Evolutionary conservation across 805 yeast genomes (phyloP).

Genomic region (Trichomonascus vanleenenianus): DNA sequence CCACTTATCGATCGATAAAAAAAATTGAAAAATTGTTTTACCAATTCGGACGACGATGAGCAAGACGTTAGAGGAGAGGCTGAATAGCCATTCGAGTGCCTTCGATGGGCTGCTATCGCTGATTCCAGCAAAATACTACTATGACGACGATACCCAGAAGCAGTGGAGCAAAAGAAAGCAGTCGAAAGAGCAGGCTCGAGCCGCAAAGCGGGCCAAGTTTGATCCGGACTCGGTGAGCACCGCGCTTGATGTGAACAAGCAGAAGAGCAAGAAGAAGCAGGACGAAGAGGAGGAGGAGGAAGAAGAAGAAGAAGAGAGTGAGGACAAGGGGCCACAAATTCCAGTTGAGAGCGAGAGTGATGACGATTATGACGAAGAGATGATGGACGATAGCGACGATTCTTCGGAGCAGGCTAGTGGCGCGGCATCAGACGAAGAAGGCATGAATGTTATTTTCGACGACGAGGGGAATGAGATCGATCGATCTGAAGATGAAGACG

Average conservation of each 20-base stretch:
- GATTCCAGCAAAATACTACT: constrained; percentile 91
- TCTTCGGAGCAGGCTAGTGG: constrained; percentile 16
- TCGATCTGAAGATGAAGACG: constrained; percentile 18
- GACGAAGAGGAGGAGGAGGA: constrained; percentile 21
- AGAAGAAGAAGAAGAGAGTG: constrained; percentile 21
- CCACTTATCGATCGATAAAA: not conserved
- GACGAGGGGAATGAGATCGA: constrained; percentile 26
- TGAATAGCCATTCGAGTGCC: constrained; percentile 34
- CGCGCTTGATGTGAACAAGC: constrained; percentile 29
- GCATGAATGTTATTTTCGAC: constrained; percentile 19
- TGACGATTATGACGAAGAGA: not conserved
- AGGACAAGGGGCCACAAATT: constrained; percentile 9
- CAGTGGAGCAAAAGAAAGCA: constrained; percentile 88
- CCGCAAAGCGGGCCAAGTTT: constrained; percentile 60
- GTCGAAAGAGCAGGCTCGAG: constrained; percentile 51
- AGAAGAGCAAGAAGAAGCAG: constrained; percentile 27
- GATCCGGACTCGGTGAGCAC: constrained; percentile 46
- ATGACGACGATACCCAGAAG: constrained; percentile 79
- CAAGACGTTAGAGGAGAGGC: constrained; percentile 25
- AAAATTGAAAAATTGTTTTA: constrained; percentile 2
- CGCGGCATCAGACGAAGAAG: constrained; percentile 12
- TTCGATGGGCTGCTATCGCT: constrained; percentile 83
- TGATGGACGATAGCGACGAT: constrained; percentile 11
- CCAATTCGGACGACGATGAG: constrained; percentile 10
- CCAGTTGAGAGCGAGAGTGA: constrained; percentile 15